Evolutionary conservation across 768 basidiomycete genomes (phyloP).

Genomic region (Mycena rebaudengoi): DNA sequence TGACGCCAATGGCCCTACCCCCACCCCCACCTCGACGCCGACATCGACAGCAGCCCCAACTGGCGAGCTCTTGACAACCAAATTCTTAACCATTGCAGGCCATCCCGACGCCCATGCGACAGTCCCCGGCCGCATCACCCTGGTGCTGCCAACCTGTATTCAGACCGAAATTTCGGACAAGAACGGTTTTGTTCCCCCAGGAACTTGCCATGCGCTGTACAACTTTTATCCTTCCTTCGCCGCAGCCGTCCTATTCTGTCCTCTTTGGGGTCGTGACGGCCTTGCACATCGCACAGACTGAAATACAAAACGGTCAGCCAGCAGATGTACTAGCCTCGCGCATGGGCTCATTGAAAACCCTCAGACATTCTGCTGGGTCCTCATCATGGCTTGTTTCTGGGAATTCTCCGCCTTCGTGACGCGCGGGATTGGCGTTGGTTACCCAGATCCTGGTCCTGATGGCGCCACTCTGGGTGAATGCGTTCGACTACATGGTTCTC

Average conservation of each 20-base stretch:
- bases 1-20: background rate
- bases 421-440: slow-evolving; percentile 5
- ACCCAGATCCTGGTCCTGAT: slow-evolving; percentile 29
- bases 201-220: slow-evolving; percentile 12
- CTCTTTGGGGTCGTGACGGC: slow-evolving; percentile 24
- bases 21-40: background rate
- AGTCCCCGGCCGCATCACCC: slow-evolving; percentile 5
- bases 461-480: slow-evolving; percentile 33
- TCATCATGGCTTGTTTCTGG: slow-evolving; percentile 32
- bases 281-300: slow-evolving; percentile 25
- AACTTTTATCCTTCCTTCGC: slow-evolving; percentile 25
- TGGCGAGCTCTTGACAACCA: slow-evolving; percentile 4
- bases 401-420: slow-evolving; percentile 25
- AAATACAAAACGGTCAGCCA: slow-evolving; percentile 5
- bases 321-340: slow-evolving; percentile 2
- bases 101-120: slow-evolving; percentile 11
- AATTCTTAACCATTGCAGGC: slow-evolving; percentile 4
- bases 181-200: slow-evolving; percentile 13
- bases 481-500: slow-evolving; percentile 32
- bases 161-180: slow-evolving; percentile 9
- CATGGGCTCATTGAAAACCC: slow-evolving; percentile 20
- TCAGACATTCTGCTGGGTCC: slow-evolving; percentile 30
- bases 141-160: slow-evolving; percentile 10
- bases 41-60: slow-evolving; percentile 9
- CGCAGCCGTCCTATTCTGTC: slow-evolving; percentile 26